Percentiles rank a stretch among this genome's conserved stretches.
Conservation (phyloP, 2,329 filamentous ascomycete genomes). For the Exophiala xenobiotica region DNA sequence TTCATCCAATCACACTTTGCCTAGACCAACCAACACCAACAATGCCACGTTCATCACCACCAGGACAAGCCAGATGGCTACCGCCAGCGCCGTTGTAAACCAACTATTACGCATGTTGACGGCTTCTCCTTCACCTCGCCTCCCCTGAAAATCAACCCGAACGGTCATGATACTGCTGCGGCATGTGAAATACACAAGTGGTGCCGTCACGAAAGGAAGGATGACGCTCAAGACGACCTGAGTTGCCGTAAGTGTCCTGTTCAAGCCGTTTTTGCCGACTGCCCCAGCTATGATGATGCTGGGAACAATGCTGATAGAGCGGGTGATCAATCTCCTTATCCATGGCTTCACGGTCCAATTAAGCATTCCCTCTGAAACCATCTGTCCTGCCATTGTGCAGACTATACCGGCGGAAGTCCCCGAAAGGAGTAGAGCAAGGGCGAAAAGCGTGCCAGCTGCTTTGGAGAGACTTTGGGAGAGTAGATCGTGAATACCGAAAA, state of each 20-base stretch:
- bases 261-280: slow-evolving; percentile 69
- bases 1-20: slow-evolving; percentile 46
- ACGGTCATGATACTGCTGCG: slow-evolving; percentile 78
- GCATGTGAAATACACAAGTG: slow-evolving; percentile 82
- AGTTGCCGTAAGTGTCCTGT: slow-evolving; percentile 68
- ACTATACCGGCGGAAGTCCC: slow-evolving; percentile 75
- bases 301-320: slow-evolving; percentile 76
- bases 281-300: slow-evolving; percentile 80
- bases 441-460: slow-evolving; percentile 77
- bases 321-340: slow-evolving; percentile 74
- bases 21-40: slow-evolving; percentile 63
- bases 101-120: slow-evolving; percentile 72
- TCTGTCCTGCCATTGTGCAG: slow-evolving; percentile 86
- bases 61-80: slow-evolving; percentile 71
- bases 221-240: slow-evolving; percentile 79
- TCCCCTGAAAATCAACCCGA: slow-evolving; percentile 13
- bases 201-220: slow-evolving; percentile 77
- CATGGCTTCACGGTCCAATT: slow-evolving; percentile 73
- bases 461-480: slow-evolving; percentile 68
- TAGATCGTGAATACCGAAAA: slow-evolving; percentile 78
- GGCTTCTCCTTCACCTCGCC: slow-evolving; percentile 5
- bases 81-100: slow-evolving; percentile 58
- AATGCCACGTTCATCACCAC: slow-evolving; percentile 77
- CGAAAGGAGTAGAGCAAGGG: slow-evolving; percentile 74
- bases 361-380: slow-evolving; percentile 81